Base-by-base conservation (phyloP, 139 green algal species). In the Desmodesmus armatus region DNA sequence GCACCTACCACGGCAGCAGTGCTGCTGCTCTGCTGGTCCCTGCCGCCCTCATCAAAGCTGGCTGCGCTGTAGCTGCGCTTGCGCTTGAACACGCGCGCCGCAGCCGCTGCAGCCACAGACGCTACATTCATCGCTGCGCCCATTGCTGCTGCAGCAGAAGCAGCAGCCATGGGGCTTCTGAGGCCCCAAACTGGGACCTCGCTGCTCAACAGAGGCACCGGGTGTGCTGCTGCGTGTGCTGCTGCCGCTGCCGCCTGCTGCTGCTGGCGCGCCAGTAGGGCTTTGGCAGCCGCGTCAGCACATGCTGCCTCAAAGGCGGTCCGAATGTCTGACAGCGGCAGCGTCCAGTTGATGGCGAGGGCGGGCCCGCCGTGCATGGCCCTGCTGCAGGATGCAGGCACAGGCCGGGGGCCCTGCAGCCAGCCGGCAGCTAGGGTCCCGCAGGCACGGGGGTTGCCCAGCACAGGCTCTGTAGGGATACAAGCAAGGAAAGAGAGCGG, bases 281-380 rank as follows among this genome's bases (percentile, higher is more conserved):
- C 49, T 51, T 15, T 37, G 39, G 37, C 37, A 35, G 76, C 76
- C n/a, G 76, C 75, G 37, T 31, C 53, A 37, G 75, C 51, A 70
- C 75, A 82, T 47, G 76, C 76, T 40, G 76, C 76, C 23, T 82
- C 55, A 33, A 82, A 82, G 2, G 55, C 76, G 15, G 53, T 9
- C 27, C 55, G 60, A 3, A 82, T 25, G 21, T 47, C 31, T 5
- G 9, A 2, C 25, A 82, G 37, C 23, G 76, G 76, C 35, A 82
- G 37, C 7, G 21, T 27, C 76, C 76, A 82, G 23, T 72, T 23
- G 13, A 82, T 71, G 53, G 6, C 23, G 25, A 82, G 33, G 23
- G 25, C 76, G 29, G 76, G 76, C 27, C 62, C 76, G 29, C 43
- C 41, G 39, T 62, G 23, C 40, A 39, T 62, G 43, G 4, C 62